Evolutionary conservation across 2,329 filamentous ascomycete species (phyloP).

Genomic region (Neofusicoccum umdonicola): DNA sequence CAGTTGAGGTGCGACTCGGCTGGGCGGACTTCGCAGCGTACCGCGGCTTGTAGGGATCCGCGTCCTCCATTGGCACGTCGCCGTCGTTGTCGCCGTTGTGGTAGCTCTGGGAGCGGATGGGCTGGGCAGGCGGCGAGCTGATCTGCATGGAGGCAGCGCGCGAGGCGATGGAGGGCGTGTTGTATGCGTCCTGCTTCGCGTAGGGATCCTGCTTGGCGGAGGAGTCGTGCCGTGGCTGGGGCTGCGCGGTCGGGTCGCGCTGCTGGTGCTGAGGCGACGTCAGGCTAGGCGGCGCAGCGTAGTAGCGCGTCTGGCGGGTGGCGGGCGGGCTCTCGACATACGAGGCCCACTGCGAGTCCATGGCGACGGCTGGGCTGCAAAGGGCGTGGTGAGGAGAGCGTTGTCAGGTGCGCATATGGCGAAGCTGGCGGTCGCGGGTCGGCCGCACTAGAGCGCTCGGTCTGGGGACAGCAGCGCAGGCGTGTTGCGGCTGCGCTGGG

Average conservation of each 20-base stretch:
- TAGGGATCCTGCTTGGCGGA: neutral
- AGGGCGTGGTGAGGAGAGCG: constrained; percentile 11
- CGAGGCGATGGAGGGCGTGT: constrained; percentile 33
- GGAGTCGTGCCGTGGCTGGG: constrained; percentile 23
- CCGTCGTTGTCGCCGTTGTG: constrained; percentile 41
- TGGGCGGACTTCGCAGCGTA: constrained; percentile 74
- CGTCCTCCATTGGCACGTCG: constrained; percentile 73
- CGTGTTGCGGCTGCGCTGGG: neutral
- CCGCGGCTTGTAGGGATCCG: constrained; percentile 82
- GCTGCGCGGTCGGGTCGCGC: constrained; percentile 30
- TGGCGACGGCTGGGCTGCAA: constrained; percentile 14
- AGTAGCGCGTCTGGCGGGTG: constrained; percentile 27
- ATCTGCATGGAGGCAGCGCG: constrained; percentile 38
- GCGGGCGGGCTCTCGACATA: constrained; percentile 22
- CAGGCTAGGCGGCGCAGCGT: constrained; percentile 29
- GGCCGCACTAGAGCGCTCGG: neutral
- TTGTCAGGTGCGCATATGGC: constrained; percentile 16
- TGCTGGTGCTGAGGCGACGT: constrained; percentile 32
- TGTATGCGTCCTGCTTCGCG: constrained; percentile 35
- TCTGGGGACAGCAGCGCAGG: neutral
- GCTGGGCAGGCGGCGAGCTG: constrained; percentile 32
- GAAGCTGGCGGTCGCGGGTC: neutral
- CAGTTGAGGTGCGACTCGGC: constrained; percentile 72
- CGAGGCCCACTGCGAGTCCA: constrained; percentile 19
- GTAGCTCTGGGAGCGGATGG: constrained; percentile 34